Conservation (phyloP, 2,329 filamentous ascomycete genomes). For the Parascedosporium putredinis region DNA sequence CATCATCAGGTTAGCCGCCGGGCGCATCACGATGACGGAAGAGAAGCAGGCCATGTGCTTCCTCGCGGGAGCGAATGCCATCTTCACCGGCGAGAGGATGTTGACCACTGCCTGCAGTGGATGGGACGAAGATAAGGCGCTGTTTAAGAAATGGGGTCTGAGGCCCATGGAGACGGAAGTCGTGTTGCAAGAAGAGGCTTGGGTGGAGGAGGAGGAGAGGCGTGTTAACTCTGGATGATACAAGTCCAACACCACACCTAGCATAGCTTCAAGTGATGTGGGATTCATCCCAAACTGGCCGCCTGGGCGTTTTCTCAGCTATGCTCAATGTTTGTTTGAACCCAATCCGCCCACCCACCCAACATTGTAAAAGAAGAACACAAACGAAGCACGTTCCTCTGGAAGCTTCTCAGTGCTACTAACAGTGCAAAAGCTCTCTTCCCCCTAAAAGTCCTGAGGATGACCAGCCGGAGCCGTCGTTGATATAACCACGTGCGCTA, state of each 20-base stretch:
- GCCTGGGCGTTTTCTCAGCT: no score
- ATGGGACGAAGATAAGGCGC: conserved; percentile 76
- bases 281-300: conserved; percentile 3
- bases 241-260: conserved; percentile 8
- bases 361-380: no score
- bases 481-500: no score
- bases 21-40: conserved; percentile 73
- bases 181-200: background rate
- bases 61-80: conserved; percentile 84
- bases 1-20: conserved; percentile 79
- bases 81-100: conserved; percentile 95
- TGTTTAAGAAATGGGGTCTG: conserved; percentile 78
- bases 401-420: no score
- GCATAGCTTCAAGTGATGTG: conserved; percentile 5
- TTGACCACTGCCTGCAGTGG: conserved; percentile 83
- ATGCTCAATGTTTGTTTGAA: no score
- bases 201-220: background rate
- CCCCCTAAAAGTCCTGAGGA: no score
- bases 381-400: no score
- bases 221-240: background rate
- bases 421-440: no score
- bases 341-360: no score
- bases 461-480: no score
- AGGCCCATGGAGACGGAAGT: conserved; percentile 57
- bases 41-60: conserved; percentile 86